A percentile compares a stretch with the other conserved stretches of the same genome.
Conservation (phyloP, 129 eudicot genomes). For the Arctium lappa region DNA sequence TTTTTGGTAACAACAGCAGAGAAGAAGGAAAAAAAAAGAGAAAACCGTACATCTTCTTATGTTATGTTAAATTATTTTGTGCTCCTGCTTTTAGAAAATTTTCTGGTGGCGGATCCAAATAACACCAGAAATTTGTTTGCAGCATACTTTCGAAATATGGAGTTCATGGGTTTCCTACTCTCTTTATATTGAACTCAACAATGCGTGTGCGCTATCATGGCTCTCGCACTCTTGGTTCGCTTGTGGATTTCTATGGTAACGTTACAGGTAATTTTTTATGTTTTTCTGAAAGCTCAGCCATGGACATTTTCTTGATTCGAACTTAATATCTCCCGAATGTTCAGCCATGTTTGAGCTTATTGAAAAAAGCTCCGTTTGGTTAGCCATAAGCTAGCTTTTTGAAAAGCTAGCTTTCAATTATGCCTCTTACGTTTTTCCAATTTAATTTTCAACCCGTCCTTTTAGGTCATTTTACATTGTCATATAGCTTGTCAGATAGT, state of each 20-base stretch:
- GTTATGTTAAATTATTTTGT: no score
- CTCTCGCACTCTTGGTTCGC: conserved; percentile 62
- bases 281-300: neutral
- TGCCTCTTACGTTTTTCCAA: neutral
- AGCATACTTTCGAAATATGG: conserved; percentile 89
- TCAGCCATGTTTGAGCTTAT: neutral
- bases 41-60: neutral
- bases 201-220: conserved; percentile 85
- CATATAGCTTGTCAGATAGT: neutral
- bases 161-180: conserved; percentile 89
- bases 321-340: neutral
- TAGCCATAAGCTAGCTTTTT: neutral
- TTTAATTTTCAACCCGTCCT: neutral
- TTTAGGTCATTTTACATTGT: neutral
- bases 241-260: conserved; percentile 59
- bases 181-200: conserved; percentile 76
- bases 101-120: neutral
- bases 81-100: no score
- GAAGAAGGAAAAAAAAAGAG: no score
- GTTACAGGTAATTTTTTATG: conserved; percentile 47
- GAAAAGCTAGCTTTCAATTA: neutral
- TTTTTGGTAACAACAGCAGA: neutral
- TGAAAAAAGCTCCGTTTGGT: neutral
- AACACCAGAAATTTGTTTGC: conserved; percentile 14
- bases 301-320: no score